Evolutionary conservation across 495 filamentous ascomycete genomes (phyloP).

Genomic region (Darksidea phi): DNA sequence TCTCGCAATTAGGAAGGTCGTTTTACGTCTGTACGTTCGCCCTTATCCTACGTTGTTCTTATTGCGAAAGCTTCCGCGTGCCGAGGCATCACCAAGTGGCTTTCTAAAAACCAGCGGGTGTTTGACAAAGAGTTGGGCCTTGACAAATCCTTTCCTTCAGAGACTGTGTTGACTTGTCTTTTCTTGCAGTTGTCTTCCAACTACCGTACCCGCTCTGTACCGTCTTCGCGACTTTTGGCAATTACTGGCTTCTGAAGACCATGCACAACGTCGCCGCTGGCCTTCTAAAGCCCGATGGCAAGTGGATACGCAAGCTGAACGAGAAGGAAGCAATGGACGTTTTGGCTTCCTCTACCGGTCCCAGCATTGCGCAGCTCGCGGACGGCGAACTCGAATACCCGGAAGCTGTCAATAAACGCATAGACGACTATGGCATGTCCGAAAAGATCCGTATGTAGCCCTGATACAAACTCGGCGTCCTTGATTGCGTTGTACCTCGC

Average conservation of each 20-base stretch:
- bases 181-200: constrained; percentile 44
- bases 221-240: constrained; percentile 46
- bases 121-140: too few species aligned
- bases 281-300: constrained; percentile 41
- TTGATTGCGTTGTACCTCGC: too few species aligned
- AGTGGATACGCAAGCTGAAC: neutral
- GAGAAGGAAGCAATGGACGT: constrained; percentile 13
- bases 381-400: constrained; percentile 28
- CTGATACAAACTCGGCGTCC: too few species aligned
- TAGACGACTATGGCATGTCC: constrained; percentile 24
- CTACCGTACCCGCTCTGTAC: constrained; percentile 46
- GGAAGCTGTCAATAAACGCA: constrained; percentile 25
- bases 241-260: constrained; percentile 46
- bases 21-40: constrained; percentile 47
- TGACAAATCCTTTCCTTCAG: too few species aligned
- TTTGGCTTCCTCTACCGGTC: constrained; percentile 28
- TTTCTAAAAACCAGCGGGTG: too few species aligned
- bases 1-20: constrained; percentile 47
- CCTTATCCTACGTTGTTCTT: too few species aligned
- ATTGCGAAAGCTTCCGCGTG: too few species aligned
- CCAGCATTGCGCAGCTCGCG: constrained; percentile 7
- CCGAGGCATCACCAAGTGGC: too few species aligned
- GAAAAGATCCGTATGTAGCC: constrained; percentile 48
- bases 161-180: too few species aligned
- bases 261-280: constrained; percentile 43